Evolutionary conservation across 2,329 filamentous ascomycete species (phyloP).

Genomic region (Ophiosphaerella narmari): DNA sequence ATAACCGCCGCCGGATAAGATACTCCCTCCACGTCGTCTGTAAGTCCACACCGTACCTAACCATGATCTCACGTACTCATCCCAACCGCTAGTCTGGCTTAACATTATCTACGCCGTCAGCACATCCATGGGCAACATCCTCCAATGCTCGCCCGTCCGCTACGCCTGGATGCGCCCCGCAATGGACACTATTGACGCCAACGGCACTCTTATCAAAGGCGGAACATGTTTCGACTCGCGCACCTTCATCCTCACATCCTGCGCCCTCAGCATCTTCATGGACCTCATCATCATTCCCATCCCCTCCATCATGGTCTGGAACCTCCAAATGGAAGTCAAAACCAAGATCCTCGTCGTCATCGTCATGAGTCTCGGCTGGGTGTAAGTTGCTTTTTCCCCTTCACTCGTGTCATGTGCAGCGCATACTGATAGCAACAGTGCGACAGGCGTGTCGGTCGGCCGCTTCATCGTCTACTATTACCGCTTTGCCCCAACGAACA

Average conservation of each 20-base stretch:
- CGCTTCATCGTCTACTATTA: constrained; percentile 49
- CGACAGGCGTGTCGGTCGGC: constrained; percentile 40
- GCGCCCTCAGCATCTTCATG: constrained; percentile 43
- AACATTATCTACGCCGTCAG: constrained; percentile 42
- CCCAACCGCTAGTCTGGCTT: constrained; percentile 29
- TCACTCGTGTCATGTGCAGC: neutral
- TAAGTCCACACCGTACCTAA: constrained; percentile 6
- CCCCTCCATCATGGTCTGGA: constrained; percentile 51
- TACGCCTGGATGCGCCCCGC: constrained; percentile 35
- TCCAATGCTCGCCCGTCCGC: constrained; percentile 41
- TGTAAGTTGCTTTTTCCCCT: constrained; percentile 26
- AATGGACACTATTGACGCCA: constrained; percentile 35
- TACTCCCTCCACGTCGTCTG: constrained; percentile 39
- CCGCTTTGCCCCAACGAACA: constrained; percentile 40
- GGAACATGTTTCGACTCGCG: constrained; percentile 42
- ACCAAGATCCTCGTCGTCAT: constrained; percentile 41
- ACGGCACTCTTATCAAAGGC: constrained; percentile 30
- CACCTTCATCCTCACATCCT: constrained; percentile 40
- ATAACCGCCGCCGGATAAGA: constrained; percentile 33
- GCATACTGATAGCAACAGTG: constrained; percentile 13
- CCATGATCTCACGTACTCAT: neutral
- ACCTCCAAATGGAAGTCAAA: constrained; percentile 47
- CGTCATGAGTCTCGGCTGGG: constrained; percentile 43
- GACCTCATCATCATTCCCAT: constrained; percentile 48
- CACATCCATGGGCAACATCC: constrained; percentile 41